Evolutionary conservation across 2,329 filamentous ascomycete genomes (phyloP).

Genomic region (Sporothrix dimorphospora): DNA sequence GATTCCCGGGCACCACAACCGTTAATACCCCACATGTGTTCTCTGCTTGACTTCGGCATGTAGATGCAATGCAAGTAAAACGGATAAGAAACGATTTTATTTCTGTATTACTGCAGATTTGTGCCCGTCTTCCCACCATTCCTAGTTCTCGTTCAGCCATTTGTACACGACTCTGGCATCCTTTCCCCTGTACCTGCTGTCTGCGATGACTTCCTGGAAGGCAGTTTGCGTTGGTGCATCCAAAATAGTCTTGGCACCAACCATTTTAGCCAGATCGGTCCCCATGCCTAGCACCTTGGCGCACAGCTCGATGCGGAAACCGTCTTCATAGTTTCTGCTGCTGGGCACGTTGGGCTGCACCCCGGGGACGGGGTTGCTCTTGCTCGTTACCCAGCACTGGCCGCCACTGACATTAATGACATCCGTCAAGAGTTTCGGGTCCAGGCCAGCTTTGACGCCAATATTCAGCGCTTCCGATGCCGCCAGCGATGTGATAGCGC

Average conservation of each 20-base stretch:
- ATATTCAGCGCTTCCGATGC: slow-evolving; percentile 15
- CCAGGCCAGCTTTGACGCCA: slow-evolving; percentile 7
- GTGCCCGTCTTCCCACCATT: neutral
- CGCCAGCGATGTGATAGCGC: slow-evolving; percentile 11
- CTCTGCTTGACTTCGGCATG: too few species aligned
- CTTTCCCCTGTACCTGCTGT: slow-evolving; percentile 13
- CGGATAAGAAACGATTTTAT: neutral
- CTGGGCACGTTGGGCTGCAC: slow-evolving; percentile 15
- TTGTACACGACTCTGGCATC: slow-evolving; percentile 19
- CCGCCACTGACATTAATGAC: slow-evolving; percentile 18
- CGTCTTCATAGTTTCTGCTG: slow-evolving; percentile 8
- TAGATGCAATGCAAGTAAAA: too few species aligned
- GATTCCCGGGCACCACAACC: too few species aligned
- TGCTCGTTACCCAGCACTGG: slow-evolving; percentile 20
- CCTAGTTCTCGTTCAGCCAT: slow-evolving; percentile 12
- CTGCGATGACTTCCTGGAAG: neutral
- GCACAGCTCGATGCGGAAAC: slow-evolving; percentile 20
- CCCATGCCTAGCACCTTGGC: slow-evolving; percentile 14
- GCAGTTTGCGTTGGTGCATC: neutral
- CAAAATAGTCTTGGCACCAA: neutral
- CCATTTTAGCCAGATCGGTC: slow-evolving; percentile 7
- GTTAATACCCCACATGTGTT: too few species aligned
- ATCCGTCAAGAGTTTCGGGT: slow-evolving; percentile 9
- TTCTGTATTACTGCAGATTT: neutral
- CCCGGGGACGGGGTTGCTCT: slow-evolving; percentile 15